Conservation (phyloP, 768 basidiomycete species). For the Tricholomella constricta region DNA sequence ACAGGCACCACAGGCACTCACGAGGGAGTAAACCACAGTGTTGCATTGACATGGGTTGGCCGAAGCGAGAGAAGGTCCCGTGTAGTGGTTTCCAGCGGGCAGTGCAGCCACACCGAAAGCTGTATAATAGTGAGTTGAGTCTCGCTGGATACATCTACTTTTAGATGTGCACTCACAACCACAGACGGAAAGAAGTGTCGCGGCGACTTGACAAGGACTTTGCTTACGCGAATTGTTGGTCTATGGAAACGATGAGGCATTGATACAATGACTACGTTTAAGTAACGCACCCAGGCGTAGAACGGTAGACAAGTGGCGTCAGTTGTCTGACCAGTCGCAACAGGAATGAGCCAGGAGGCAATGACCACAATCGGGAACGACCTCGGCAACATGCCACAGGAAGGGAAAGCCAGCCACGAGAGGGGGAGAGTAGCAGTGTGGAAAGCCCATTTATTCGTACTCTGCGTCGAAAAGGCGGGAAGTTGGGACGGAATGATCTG, state of each 20-base stretch:
- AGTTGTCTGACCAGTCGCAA: conserved; percentile 34
- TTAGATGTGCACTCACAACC: conserved; percentile 33
- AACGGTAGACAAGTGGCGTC: conserved; percentile 42
- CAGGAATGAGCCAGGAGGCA: conserved; percentile 16
- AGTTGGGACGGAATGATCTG: conserved; percentile 19
- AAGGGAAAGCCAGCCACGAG: conserved; percentile 3
- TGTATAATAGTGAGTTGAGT: too few species aligned
- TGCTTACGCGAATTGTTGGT: conserved; percentile 47
- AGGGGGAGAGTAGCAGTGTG: neutral
- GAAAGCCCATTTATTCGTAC: conserved; percentile 8
- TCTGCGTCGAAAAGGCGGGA: conserved; percentile 15
- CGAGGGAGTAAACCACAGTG: conserved; percentile 54
- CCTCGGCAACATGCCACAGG: conserved; percentile 23
- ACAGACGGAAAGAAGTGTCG: conserved; percentile 45
- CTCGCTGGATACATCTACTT: neutral
- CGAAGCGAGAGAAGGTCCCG: conserved; percentile 37
- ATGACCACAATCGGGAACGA: conserved; percentile 23
- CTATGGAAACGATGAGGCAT: conserved; percentile 22
- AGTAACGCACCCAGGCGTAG: conserved; percentile 40
- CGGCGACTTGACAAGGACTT: conserved; percentile 48
- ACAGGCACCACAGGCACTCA: conserved; percentile 61
- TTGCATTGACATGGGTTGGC: conserved; percentile 55
- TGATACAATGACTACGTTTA: neutral
- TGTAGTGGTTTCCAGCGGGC: conserved; percentile 34
- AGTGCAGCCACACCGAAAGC: conserved; percentile 35